Evolutionary conservation across 805 yeast species (phyloP).

Genomic region (Metschnikowia colocasiae): DNA sequence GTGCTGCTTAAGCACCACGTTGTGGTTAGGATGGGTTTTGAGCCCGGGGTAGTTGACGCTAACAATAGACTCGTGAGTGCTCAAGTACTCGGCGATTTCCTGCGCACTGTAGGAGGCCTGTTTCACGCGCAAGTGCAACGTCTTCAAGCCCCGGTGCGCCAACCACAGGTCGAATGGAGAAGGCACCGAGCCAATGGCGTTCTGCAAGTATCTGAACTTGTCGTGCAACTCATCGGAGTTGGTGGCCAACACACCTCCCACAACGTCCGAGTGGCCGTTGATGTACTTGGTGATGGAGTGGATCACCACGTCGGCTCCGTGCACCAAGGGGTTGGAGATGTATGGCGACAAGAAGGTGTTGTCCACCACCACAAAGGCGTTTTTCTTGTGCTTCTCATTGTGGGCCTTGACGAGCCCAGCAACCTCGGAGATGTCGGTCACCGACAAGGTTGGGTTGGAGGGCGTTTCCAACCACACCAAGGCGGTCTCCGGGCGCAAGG

Average conservation of each 20-base stretch:
- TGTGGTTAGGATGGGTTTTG: constrained; percentile 57
- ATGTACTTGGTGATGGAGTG: constrained; percentile 89
- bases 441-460: constrained; percentile 78
- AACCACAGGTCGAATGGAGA: constrained; percentile 91
- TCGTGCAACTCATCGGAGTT: constrained; percentile 59
- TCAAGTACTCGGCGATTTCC: constrained; percentile 64
- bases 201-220: constrained; percentile 71
- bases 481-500: constrained; percentile 59
- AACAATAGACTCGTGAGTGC: constrained; percentile 47
- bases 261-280: constrained; percentile 91
- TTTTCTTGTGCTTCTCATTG: constrained; percentile 45
- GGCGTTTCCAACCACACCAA: constrained; percentile 89
- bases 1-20: constrained; percentile 69
- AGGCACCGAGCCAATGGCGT: constrained; percentile 85
- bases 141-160: constrained; percentile 88
- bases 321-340: constrained; percentile 75
- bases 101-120: constrained; percentile 66
- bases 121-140: constrained; percentile 74
- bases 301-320: constrained; percentile 83
- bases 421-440: constrained; percentile 70
- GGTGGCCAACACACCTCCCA: constrained; percentile 77
- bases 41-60: constrained; percentile 85
- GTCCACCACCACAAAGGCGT: constrained; percentile 69
- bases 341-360: constrained; percentile 88
- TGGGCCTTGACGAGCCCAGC: constrained; percentile 48